These are phyloP conservation scores for Melampsora americana DNA, from an alignment of 1,284 basidiomycete genomes.

Conservation along the genomic window DNA sequence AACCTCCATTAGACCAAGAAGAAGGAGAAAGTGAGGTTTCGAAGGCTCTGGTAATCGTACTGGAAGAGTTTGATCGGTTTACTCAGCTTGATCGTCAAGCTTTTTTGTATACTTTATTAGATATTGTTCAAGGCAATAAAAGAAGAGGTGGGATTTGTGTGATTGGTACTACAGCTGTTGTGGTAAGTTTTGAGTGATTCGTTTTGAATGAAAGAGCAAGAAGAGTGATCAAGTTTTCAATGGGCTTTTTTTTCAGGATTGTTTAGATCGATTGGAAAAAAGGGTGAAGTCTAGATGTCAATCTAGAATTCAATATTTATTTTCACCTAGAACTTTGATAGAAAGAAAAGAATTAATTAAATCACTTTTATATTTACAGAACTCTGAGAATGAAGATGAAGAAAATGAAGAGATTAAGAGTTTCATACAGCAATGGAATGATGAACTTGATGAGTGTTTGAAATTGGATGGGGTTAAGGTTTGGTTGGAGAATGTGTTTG, in stretches of 20 bases:
- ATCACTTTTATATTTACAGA: background rate
- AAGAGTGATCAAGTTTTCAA: background rate
- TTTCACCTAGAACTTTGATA: constrained; percentile 54
- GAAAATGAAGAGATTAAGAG: background rate
- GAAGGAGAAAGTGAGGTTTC: background rate
- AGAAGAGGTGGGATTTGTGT: constrained; percentile 67
- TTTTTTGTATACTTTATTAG: constrained; percentile 60
- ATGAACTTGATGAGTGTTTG: background rate
- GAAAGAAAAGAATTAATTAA: constrained; percentile 13
- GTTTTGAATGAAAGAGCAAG: background rate
- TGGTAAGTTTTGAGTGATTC: constrained; percentile 55
- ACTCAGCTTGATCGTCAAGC: constrained; percentile 61
- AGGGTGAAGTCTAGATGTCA: constrained; percentile 93
- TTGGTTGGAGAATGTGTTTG: background rate
- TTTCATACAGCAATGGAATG: background rate
- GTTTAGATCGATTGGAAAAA: constrained; percentile 85
- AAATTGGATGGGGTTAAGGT: background rate
- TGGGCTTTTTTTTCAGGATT: constrained; percentile 59
- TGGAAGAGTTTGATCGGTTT: constrained; percentile 89
- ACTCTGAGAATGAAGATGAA: background rate
- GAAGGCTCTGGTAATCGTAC: constrained; percentile 71
- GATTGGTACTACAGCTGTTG: constrained; percentile 73
- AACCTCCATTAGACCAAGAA: constrained; percentile 1
- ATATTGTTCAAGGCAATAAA: constrained; percentile 62
- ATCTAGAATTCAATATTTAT: constrained; percentile 75